These are phyloP conservation scores for Clohesyomyces aquaticus DNA, from an alignment of 495 filamentous ascomycete species.

Conservation along the genomic window DNA sequence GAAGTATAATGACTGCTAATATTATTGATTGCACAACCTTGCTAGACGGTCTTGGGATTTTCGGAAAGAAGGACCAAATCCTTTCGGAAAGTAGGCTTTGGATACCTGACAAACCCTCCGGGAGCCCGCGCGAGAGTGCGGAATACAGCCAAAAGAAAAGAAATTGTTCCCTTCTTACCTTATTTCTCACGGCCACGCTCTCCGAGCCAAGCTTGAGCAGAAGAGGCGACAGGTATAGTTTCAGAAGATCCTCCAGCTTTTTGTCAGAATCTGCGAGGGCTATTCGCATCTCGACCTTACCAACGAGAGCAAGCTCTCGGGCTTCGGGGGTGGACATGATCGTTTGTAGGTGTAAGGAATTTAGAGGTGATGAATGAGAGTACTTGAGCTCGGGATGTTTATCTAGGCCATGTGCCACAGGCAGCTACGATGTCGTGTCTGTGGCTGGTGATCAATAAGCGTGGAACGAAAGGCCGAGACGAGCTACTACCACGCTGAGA, in stretches of 20 bases:
- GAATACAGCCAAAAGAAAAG: too few relatives aligned
- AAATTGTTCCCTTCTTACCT: too few relatives aligned
- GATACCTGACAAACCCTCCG: not conserved
- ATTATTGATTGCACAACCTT: too few relatives aligned
- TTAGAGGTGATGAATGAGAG: not conserved
- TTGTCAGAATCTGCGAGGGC: slow-evolving; percentile 81
- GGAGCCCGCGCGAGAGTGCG: too few relatives aligned
- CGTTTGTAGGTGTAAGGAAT: not conserved
- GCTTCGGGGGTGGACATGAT: slow-evolving; percentile 53
- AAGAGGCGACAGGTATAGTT: slow-evolving; percentile 77
- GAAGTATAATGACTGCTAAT: too few relatives aligned
- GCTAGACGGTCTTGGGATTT: too few relatives aligned
- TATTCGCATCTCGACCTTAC: slow-evolving; percentile 88
- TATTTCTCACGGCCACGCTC: slow-evolving; percentile 78
- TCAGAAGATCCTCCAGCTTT: slow-evolving; percentile 75
- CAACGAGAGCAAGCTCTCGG: slow-evolving; percentile 80
- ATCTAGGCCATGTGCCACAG: slow-evolving; percentile 28
- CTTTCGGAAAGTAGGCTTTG: slow-evolving; percentile 2
- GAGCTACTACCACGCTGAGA: too few relatives aligned
- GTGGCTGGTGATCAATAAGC: not conserved
- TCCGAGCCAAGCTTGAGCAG: slow-evolving; percentile 84
- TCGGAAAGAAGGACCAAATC: too few relatives aligned
- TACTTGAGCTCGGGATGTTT: slow-evolving; percentile 1
- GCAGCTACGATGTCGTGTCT: slow-evolving; percentile 33
- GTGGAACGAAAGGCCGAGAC: not conserved